Base-by-base conservation (phyloP, 2,329 filamentous ascomycete genomes). In the Talaromyces atroroseus region DNA sequence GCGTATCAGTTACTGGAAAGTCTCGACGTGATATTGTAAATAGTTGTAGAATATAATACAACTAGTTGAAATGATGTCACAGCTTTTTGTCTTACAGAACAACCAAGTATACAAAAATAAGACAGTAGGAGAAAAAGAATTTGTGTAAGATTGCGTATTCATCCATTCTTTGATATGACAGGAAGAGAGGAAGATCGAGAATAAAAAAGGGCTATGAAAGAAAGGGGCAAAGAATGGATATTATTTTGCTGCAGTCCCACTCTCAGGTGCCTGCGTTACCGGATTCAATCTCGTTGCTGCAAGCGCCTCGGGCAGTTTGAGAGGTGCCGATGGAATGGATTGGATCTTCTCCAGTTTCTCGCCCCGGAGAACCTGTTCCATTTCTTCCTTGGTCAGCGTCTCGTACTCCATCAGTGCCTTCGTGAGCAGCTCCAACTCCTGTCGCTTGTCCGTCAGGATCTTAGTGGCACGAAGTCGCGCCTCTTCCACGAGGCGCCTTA, bases 341-440 rank as follows among this genome's bases (percentile, higher is more conserved):
- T 81, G 51, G 11, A 89, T 74, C 59, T 89, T 89, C 1, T 85
- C 79, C 38, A 99, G 77, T 68, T 88, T 87, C 75, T 96, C 90
- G 36, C 94, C 94, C 52, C 83, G 84, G 61, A 99, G 86, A 5
- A 97, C 89, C 77, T 88, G 90, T 71, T 92, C 85, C 61, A 97
- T 95, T 72, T 99, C 94, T 2, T 88, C 85, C 71, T 87, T 89
- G 71, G 88, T 88, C 52, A 99, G 76, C 0, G 91, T 96, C 78
- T 99, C 94, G 72, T 96, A 97, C 72, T 96, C 87, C 34, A 99
- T 85, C 10, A 99, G 80, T 5, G 92, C 94, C 67, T 92, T 86
- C 26, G 94, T 92, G 10, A 99, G 78, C 11, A 90, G 78, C 65
- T 99, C 92, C 7, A 99, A 81, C 71, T 96, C 92, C 58, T 88